Percentiles rank a stretch among this genome's conserved stretches.
phyloP scores from a whole-genome alignment of 169 alveolate species.

The Cryptosporidium tyzzeri region DNA sequence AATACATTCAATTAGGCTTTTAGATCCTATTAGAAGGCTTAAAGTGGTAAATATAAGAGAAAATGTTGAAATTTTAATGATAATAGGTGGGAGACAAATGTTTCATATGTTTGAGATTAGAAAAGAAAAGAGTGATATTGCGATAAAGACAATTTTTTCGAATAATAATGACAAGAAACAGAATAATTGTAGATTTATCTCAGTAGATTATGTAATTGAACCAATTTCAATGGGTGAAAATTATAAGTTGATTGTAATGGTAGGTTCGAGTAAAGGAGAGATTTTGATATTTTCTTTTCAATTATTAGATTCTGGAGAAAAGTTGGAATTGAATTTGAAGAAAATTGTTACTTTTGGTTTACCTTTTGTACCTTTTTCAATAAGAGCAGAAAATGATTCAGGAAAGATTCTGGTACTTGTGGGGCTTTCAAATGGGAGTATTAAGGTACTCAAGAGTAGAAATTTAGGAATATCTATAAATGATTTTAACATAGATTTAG shows the following conservation, averaged over 20 bases:
- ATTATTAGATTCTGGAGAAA: neutral
- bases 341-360: neutral
- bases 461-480: neutral
- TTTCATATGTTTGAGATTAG: conserved; percentile 28
- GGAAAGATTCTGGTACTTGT: conserved; percentile 5
- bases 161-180: conserved; percentile 22
- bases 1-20: conserved; percentile 50
- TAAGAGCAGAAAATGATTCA: neutral
- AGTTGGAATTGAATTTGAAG: neutral
- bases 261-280: conserved; percentile 72
- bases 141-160: conserved; percentile 24
- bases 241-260: neutral
- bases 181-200: conserved; percentile 21
- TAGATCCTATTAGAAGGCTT: conserved; percentile 48
- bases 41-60: conserved; percentile 10
- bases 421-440: conserved; percentile 51
- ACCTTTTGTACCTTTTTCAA: conserved; percentile 56
- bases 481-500: neutral
- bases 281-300: conserved; percentile 14
- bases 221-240: neutral
- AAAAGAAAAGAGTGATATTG: neutral
- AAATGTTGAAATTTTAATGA: neutral
- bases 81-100: conserved; percentile 59
- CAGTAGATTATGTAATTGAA: conserved; percentile 13
- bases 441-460: neutral